Evolutionary conservation across 805 yeast species (phyloP).

Genomic region (Wickerhamomyces tratensis): DNA sequence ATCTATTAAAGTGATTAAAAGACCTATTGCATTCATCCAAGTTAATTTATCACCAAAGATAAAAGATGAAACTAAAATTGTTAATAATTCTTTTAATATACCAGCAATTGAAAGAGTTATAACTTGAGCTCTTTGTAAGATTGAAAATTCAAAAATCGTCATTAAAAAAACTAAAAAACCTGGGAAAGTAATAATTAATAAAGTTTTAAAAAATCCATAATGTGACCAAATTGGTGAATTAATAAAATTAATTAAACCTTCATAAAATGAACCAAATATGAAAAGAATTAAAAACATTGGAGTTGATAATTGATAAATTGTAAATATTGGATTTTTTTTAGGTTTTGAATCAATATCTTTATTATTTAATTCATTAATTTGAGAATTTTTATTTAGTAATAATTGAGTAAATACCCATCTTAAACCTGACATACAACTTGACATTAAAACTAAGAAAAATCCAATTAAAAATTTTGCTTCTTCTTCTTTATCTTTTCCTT

Average conservation of each 20-base stretch:
- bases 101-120: constrained; percentile 87
- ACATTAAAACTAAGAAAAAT: constrained; percentile 60
- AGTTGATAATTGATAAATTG: constrained; percentile 81
- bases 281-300: constrained; percentile 62
- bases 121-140: constrained; percentile 74
- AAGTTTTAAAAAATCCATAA: constrained; percentile 47
- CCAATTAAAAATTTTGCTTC: constrained; percentile 37
- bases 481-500: constrained; percentile 7
- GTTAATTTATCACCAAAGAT: constrained; percentile 70
- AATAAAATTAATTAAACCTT: constrained; percentile 50
- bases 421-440: constrained; percentile 78
- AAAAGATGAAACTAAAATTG: constrained; percentile 58
- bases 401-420: constrained; percentile 95
- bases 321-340: constrained; percentile 63
- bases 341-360: background rate
- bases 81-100: constrained; percentile 82
- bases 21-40: constrained; percentile 60
- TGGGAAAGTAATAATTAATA: constrained; percentile 59
- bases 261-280: constrained; percentile 53
- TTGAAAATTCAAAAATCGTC: constrained; percentile 82
- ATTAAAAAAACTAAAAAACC: constrained; percentile 82
- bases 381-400: constrained; percentile 51
- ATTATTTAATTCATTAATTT: constrained; percentile 15
- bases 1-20: constrained; percentile 64
- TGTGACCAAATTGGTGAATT: constrained; percentile 52